Base-by-base conservation (phyloP, 2,329 filamentous ascomycete genomes). In the Colletotrichum somersetense region DNA sequence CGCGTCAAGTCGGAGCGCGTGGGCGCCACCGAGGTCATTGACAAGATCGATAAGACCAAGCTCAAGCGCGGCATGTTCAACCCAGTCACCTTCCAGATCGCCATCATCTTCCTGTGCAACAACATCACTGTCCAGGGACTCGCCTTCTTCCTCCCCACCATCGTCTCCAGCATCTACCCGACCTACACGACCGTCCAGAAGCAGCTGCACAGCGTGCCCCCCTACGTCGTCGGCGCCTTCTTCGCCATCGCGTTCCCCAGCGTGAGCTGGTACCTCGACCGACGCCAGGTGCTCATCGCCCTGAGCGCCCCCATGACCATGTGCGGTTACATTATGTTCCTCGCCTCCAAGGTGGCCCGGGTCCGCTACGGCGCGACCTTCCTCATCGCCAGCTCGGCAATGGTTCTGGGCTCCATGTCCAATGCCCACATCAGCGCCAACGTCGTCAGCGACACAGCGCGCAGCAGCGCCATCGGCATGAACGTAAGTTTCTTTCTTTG, bases 71-170 rank as follows among this genome's bases (percentile, higher is more conserved):
- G 91, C 18, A 90, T 93, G 75, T 86, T 89, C 80, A 89, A 85
- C 75, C 91, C 91, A 0, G 85, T 91, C 46, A 90, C 89, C 0
- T 75, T 92, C 0, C 80, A 80, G 11, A 91, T 87, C 0, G 79
- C 88, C 0, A 81, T 90, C 74, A 86, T 91, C 75, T 91, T 92
- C 81, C 80, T 91, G 0, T 85, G 92, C 67, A 85, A 91, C 83
- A 92, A 92, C 80, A 88, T 93, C 77, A 93, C 91, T 0, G 91
- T 93, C 2, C 90, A 93, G 76, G 91, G 91, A 4, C 83, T 93
- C 5, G 89, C 89, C 1, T 92, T 93, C 83, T 93, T 93, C 79
- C 82, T 87, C 0, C 91, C 91, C 0, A 93, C 91, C 0, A 93
- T 93, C 67, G 90, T 93, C 70, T 81, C 80, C 58, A 91, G 87